Evolutionary conservation across 345 rosid genomes (phyloP).

Genomic region (Fremontodendron californicum): DNA sequence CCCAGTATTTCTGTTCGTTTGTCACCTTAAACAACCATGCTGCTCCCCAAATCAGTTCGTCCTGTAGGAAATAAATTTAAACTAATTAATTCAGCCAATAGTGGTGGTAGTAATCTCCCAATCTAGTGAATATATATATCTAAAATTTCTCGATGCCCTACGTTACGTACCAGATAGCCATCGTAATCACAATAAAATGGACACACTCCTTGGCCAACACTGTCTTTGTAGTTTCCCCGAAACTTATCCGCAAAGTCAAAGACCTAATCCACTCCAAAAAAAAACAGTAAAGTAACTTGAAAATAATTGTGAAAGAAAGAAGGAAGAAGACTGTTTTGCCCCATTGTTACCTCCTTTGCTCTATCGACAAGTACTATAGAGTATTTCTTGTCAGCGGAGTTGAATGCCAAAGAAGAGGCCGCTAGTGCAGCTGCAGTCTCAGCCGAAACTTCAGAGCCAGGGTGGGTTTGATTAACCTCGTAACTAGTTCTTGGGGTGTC

Average conservation of each 20-base stretch:
- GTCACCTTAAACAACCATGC: conserved; percentile 79
- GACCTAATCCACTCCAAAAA: conserved; percentile 28
- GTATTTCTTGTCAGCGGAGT: conserved; percentile 29
- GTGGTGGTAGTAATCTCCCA: not conserved
- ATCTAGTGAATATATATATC: not conserved
- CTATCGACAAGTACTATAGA: conserved; percentile 38
- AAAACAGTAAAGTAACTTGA: not conserved
- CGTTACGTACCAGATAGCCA: conserved; percentile 47
- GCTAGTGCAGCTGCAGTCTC: conserved; percentile 87
- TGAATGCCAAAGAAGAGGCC: conserved; percentile 68
- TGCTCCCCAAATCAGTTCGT: conserved; percentile 88
- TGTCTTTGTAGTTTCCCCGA: conserved; percentile 50
- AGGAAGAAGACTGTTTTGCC: not conserved
- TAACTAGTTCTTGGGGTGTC: conserved; percentile 77
- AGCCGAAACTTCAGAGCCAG: conserved; percentile 76
- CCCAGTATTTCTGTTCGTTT: conserved; percentile 32
- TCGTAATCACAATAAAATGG: conserved; percentile 68
- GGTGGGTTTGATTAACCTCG: conserved; percentile 39
- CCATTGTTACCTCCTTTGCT: conserved; percentile 31
- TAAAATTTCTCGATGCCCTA: not conserved
- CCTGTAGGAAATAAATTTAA: conserved; percentile 32
- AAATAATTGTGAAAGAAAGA: not conserved
- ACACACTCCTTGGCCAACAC: conserved; percentile 45
- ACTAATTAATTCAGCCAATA: not conserved
- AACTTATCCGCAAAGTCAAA: conserved; percentile 66